Conservation (phyloP, 345 rosid species). For the Dovyalis caffra region DNA sequence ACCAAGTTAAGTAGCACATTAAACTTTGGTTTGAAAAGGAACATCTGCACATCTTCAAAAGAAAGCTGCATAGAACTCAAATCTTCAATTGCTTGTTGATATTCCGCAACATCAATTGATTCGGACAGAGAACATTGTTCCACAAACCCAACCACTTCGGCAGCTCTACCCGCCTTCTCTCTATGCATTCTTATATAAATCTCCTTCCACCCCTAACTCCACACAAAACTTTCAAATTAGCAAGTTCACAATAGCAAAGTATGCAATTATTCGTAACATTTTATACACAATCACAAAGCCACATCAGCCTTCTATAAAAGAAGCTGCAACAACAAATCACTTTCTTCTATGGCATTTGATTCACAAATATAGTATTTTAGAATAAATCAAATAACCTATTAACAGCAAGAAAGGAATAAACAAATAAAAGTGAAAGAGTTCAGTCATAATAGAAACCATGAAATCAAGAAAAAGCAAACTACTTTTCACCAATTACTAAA, state of each 20-base stretch:
- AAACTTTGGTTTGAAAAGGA: constrained; percentile 41
- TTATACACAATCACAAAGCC: not conserved
- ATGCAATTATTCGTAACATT: not conserved
- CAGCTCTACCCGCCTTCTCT: constrained; percentile 36
- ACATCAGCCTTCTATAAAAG: too few species aligned
- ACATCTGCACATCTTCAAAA: constrained; percentile 47
- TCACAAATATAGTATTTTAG: too few species aligned
- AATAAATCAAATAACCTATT: too few species aligned
- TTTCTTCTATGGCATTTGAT: too few species aligned
- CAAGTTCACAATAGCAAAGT: not conserved
- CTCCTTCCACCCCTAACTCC: constrained; percentile 48
- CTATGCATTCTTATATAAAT: constrained; percentile 38
- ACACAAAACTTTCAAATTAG: not conserved
- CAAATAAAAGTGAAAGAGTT: too few species aligned
- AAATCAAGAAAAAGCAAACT: too few species aligned
- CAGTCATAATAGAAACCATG: too few species aligned
- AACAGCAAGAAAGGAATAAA: too few species aligned
- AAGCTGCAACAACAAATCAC: too few species aligned
- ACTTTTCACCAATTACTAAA: too few species aligned
- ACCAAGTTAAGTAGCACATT: constrained; percentile 49
- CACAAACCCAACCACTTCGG: constrained; percentile 35
- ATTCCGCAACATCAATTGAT: constrained; percentile 43
- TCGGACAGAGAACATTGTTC: constrained; percentile 23
- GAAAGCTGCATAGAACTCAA: constrained; percentile 32
- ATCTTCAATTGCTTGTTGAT: constrained; percentile 37